Evolutionary conservation across 805 yeast genomes (phyloP).

Genomic region (Schwanniomyces pseudopolymorphus): DNA sequence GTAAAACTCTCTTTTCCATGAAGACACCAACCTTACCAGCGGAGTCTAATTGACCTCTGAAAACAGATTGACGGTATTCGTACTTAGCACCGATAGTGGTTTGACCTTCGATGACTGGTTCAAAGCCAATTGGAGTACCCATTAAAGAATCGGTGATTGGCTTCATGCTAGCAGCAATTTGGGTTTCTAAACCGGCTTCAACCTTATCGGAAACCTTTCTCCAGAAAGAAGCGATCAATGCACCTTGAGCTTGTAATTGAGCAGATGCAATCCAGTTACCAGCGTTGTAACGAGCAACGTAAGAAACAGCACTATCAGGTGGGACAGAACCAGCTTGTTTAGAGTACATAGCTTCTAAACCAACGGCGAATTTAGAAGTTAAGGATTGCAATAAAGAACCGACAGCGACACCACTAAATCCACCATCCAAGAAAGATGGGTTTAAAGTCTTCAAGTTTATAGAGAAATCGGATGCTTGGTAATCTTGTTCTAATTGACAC

Average conservation of each 20-base stretch:
- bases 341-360: slow-evolving; percentile 90
- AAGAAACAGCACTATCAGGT: slow-evolving; percentile 88
- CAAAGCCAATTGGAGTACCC: slow-evolving; percentile 78
- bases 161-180: slow-evolving; percentile 69
- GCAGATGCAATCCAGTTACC: slow-evolving; percentile 93
- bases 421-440: slow-evolving; percentile 75
- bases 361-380: slow-evolving; percentile 79
- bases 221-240: slow-evolving; percentile 87
- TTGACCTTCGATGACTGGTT: slow-evolving; percentile 84
- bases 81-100: slow-evolving; percentile 96
- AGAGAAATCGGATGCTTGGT: slow-evolving; percentile 85
- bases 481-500: slow-evolving; percentile 96
- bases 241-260: slow-evolving; percentile 91
- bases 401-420: slow-evolving; percentile 83
- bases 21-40: slow-evolving; percentile 87
- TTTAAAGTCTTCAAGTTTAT: slow-evolving; percentile 87
- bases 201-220: slow-evolving; percentile 89
- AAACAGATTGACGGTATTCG: slow-evolving; percentile 93
- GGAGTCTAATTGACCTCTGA: slow-evolving; percentile 93
- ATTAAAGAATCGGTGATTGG: slow-evolving; percentile 74
- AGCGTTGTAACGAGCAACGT: slow-evolving; percentile 85
- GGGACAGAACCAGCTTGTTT: slow-evolving; percentile 65
- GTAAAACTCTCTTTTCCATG: slow-evolving; percentile 90
- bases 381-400: slow-evolving; percentile 89
- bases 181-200: slow-evolving; percentile 92